These are phyloP conservation scores for Ambrosia trifida DNA, from an alignment of 129 eudicot species.

Conservation along the genomic window DNA sequence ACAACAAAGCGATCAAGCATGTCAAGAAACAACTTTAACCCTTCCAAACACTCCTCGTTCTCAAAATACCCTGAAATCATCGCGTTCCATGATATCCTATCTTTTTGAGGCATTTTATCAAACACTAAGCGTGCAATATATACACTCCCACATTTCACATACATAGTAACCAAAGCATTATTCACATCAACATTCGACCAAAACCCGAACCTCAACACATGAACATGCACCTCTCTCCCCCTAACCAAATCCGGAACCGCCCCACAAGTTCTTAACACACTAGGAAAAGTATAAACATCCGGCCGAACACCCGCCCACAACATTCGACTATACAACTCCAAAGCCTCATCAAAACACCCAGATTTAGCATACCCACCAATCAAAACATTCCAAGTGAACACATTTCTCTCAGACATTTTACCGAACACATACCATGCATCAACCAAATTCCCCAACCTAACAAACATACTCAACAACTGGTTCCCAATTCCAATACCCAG, in stretches of 20 bases:
- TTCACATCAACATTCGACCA: slow-evolving; percentile 54
- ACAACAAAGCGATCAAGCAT: slow-evolving; percentile 54
- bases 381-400: slow-evolving; percentile 91
- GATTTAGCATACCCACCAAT: slow-evolving; percentile 88
- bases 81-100: slow-evolving; percentile 88
- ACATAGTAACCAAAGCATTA: slow-evolving; percentile 81
- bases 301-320: slow-evolving; percentile 81
- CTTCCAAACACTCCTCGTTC: slow-evolving; percentile 63
- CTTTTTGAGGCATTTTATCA: slow-evolving; percentile 69
- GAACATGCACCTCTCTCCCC: slow-evolving; percentile 86
- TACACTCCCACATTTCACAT: slow-evolving; percentile 71
- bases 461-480: slow-evolving; percentile 81
- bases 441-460: slow-evolving; percentile 63
- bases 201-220: slow-evolving; percentile 69
- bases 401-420: slow-evolving; percentile 77
- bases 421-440: slow-evolving; percentile 99
- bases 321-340: slow-evolving; percentile 76
- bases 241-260: slow-evolving; percentile 48
- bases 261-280: slow-evolving; percentile 85
- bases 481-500: slow-evolving; percentile 67
- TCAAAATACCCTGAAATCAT: slow-evolving; percentile 84
- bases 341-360: slow-evolving; percentile 85
- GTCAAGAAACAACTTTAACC: slow-evolving; percentile 54
- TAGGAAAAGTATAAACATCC: slow-evolving; percentile 86
- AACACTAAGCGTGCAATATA: slow-evolving; percentile 56